These are phyloP conservation scores for Sanghuangporus weigelae DNA, from an alignment of 1,284 basidiomycete species.

Conservation along the genomic window DNA sequence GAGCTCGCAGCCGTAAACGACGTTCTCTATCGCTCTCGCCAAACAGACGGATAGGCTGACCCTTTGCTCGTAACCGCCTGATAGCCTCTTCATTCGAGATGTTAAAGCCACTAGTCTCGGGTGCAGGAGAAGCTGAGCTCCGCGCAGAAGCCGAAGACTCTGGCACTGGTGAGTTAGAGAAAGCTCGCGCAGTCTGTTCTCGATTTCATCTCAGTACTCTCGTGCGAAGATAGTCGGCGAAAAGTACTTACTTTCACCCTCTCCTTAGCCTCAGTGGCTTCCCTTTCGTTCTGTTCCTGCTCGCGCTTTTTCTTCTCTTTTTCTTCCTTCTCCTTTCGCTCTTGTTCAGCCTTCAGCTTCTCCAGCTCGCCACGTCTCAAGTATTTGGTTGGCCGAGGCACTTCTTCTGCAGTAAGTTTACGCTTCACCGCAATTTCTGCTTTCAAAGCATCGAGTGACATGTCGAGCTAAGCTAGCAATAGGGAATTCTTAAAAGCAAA, in stretches of 20 bases:
- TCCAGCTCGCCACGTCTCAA: slow-evolving; percentile 81
- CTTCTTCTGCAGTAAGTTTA: slow-evolving; percentile 52
- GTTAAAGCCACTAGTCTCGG: slow-evolving; percentile 64
- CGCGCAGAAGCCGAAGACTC: slow-evolving; percentile 19
- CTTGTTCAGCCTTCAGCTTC: slow-evolving; percentile 62
- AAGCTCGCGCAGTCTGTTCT: slow-evolving; percentile 44
- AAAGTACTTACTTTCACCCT: slow-evolving; percentile 39
- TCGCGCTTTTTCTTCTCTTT: slow-evolving; percentile 31
- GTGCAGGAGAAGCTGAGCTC: slow-evolving; percentile 40
- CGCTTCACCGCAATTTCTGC: slow-evolving; percentile 87
- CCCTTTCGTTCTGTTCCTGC: slow-evolving; percentile 22
- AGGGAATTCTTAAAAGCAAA: not conserved
- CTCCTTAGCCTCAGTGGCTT: slow-evolving; percentile 22
- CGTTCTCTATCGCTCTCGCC: slow-evolving; percentile 94
- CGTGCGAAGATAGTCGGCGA: slow-evolving; percentile 21
- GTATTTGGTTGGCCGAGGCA: slow-evolving; percentile 68
- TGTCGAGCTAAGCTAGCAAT: slow-evolving; percentile 27
- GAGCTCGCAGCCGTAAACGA: slow-evolving; percentile 80
- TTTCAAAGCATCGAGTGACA: slow-evolving; percentile 72
- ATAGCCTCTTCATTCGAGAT: slow-evolving; percentile 93
- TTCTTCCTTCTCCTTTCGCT: slow-evolving; percentile 48
- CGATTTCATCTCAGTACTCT: slow-evolving; percentile 37
- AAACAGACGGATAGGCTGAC: slow-evolving; percentile 93
- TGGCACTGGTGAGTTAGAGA: slow-evolving; percentile 39
- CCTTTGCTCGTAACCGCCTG: slow-evolving; percentile 82